Evolutionary conservation across 108 stramenopile genomes (phyloP).

Genomic region (Nitzschia inconspicua): DNA sequence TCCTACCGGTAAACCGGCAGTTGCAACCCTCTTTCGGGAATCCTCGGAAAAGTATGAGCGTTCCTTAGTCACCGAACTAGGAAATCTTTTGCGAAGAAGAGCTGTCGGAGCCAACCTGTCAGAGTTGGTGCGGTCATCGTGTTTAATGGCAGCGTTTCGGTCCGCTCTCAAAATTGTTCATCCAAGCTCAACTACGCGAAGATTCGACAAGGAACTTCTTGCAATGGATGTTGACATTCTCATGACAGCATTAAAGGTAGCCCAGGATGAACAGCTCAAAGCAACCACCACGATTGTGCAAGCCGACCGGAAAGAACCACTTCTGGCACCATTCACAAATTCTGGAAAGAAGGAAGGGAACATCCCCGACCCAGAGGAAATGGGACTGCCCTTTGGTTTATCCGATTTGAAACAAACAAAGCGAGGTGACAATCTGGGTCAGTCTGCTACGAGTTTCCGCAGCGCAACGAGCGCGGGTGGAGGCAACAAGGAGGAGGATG

Average conservation of each 20-base stretch:
- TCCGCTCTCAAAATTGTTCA: conserved; percentile 86
- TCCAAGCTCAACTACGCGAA: conserved; percentile 79
- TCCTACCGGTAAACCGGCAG: conserved; percentile 17
- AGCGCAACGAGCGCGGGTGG: conserved; percentile 16
- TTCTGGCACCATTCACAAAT: conserved; percentile 37
- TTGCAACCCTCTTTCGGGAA: conserved; percentile 73
- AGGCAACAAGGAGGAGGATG: conserved; percentile 50
- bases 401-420: conserved; percentile 51
- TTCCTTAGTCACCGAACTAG: conserved; percentile 75
- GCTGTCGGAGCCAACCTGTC: conserved; percentile 69
- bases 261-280: conserved; percentile 87
- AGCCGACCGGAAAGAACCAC: conserved; percentile 73
- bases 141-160: conserved; percentile 81
- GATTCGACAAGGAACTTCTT: conserved; percentile 73
- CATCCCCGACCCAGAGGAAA: conserved; percentile 71
- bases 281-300: conserved; percentile 65
- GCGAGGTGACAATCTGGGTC: conserved; percentile 34
- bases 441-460: conserved; percentile 35
- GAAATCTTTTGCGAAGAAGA: conserved; percentile 66
- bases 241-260: conserved; percentile 80
- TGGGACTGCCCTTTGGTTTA: conserved; percentile 82
- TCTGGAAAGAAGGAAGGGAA: conserved; percentile 53
- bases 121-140: conserved; percentile 75
- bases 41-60: conserved; percentile 84
- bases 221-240: conserved; percentile 88